Evolutionary conservation across 768 basidiomycete genomes (phyloP).

Genomic region (Cyathus striatus): DNA sequence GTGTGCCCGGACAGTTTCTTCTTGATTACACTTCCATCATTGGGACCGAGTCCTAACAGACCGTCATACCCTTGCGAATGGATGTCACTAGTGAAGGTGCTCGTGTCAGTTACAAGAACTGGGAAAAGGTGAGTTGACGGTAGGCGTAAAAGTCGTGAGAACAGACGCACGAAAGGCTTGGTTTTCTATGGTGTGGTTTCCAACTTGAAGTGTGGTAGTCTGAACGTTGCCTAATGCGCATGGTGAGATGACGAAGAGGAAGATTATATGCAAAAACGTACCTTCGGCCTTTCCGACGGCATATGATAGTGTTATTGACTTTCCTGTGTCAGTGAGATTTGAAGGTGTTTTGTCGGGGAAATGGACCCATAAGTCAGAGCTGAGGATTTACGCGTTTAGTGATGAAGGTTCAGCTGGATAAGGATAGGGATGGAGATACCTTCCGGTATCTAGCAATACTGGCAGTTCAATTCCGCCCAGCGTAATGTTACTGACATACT

Average conservation of each 20-base stretch:
- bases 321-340: slow-evolving; percentile 49
- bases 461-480: slow-evolving; percentile 52
- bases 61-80: slow-evolving; percentile 61
- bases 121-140: background rate
- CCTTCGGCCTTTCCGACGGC: slow-evolving; percentile 66
- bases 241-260: slow-evolving; percentile 5
- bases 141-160: slow-evolving; percentile 1
- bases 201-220: slow-evolving; percentile 47
- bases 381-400: slow-evolving; percentile 16
- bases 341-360: slow-evolving; percentile 38
- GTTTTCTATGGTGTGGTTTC: slow-evolving; percentile 48
- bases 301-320: slow-evolving; percentile 52
- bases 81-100: slow-evolving; percentile 59
- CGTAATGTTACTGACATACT: slow-evolving; percentile 71
- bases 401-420: too few relatives aligned
- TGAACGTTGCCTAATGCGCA: slow-evolving; percentile 48
- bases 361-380: slow-evolving; percentile 75
- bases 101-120: slow-evolving; percentile 65
- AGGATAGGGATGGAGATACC: slow-evolving; percentile 34
- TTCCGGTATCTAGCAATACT: slow-evolving; percentile 76
- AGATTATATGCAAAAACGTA: slow-evolving; percentile 14
- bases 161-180: slow-evolving; percentile 63
- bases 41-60: slow-evolving; percentile 76
- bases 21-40: slow-evolving; percentile 59
- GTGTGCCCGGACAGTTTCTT: slow-evolving; percentile 43